Evolutionary conservation across 1,284 basidiomycete genomes (phyloP).

Genomic region (Lignosus rhinocerotis): DNA sequence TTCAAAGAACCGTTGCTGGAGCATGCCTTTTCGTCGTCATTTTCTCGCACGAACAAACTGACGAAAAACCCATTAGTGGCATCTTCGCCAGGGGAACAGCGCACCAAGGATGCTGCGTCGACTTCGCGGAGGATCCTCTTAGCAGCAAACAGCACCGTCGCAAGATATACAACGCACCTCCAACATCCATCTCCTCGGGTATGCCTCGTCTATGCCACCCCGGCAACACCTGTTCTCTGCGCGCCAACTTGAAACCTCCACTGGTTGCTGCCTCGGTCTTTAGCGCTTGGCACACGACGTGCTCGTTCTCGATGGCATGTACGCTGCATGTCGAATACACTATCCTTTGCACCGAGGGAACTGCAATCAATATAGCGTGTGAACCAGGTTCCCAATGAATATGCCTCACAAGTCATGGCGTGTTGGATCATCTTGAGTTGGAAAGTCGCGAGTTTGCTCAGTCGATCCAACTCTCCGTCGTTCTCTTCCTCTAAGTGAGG

Average conservation of each 20-base stretch:
- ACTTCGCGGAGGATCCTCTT: conserved; percentile 36
- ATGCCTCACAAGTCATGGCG: conserved; percentile 84
- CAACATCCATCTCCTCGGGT: conserved; percentile 54
- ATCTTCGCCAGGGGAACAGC: conserved; percentile 87
- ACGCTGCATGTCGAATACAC: conserved; percentile 98
- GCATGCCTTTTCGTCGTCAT: conserved; percentile 7
- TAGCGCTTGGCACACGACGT: conserved; percentile 74
- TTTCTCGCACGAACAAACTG: conserved; percentile 67
- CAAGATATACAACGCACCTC: conserved; percentile 38
- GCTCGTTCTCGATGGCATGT: conserved; percentile 90
- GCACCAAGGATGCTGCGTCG: conserved; percentile 68
- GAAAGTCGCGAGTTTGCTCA: conserved; percentile 82
- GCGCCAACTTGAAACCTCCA: conserved; percentile 69
- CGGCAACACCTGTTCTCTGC: conserved; percentile 66
- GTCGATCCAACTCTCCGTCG: conserved; percentile 50
- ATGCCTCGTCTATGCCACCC: conserved; percentile 80
- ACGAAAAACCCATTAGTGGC: conserved; percentile 96
- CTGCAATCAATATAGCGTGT: conserved; percentile 32
- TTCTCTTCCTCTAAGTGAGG: conserved; percentile 25
- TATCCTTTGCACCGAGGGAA: conserved; percentile 65
- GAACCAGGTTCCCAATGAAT: not conserved
- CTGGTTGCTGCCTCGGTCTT: conserved; percentile 63
- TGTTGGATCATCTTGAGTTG: conserved; percentile 94
- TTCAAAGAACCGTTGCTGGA: not conserved
- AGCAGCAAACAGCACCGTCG: not conserved